Conservation (phyloP, 1,284 basidiomycete species). For the Inonotus hispidus region DNA sequence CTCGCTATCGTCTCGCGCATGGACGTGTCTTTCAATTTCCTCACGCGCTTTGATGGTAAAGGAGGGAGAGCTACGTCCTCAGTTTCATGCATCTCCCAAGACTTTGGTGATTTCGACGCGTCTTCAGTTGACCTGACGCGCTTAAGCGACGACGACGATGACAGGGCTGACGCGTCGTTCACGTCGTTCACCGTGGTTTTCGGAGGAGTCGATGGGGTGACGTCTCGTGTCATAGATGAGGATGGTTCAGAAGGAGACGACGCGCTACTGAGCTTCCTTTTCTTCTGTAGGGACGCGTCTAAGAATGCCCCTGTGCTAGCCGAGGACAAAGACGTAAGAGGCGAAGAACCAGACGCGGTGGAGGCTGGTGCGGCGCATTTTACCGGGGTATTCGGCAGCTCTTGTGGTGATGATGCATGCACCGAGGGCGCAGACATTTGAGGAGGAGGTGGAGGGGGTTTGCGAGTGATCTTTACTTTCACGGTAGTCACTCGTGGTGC, state of each 20-base stretch:
- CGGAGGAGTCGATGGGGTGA: neutral
- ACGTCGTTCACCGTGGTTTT: neutral
- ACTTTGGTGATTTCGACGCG: neutral
- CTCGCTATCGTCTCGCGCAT: neutral
- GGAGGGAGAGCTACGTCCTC: neutral
- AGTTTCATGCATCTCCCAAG: neutral
- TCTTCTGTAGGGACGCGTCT: constrained; percentile 9
- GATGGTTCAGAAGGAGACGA: neutral
- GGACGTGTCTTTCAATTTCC: neutral
- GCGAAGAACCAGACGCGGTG: constrained; percentile 1
- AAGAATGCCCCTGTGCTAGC: neutral
- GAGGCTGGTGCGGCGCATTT: neutral
- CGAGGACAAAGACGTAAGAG: neutral
- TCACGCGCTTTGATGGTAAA: neutral
- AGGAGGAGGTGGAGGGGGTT: neutral
- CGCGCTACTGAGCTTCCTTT: constrained; percentile 9
- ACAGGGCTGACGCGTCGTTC: neutral
- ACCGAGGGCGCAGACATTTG: neutral
- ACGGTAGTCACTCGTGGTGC: neutral
- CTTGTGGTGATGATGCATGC: neutral
- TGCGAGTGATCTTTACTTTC: neutral
- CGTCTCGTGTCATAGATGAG: neutral
- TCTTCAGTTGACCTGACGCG: neutral
- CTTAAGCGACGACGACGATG: neutral
- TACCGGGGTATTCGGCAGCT: neutral